phyloP scores from a whole-genome alignment of 2,329 filamentous ascomycete genomes.

The Zymoseptoria brevis region DNA sequence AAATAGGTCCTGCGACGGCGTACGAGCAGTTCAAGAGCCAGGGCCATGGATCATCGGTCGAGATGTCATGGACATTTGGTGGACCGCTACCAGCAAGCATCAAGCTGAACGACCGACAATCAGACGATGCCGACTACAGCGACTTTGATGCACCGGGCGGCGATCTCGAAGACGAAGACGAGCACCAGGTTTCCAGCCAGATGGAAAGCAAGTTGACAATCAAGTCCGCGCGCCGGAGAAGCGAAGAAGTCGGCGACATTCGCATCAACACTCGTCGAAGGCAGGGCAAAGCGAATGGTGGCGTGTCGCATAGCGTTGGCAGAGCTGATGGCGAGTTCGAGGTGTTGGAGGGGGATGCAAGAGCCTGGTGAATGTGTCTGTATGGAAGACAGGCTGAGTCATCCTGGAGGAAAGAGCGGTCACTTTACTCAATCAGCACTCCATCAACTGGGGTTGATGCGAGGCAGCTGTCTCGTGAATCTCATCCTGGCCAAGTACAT shows the following conservation, averaged over 20 bases:
- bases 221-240: slow-evolving; percentile 10
- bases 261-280: slow-evolving; percentile 17
- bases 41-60: slow-evolving; percentile 13
- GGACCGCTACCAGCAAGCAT: slow-evolving; percentile 20
- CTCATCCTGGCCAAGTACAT: neutral
- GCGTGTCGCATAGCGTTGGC: neutral
- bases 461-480: neutral
- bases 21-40: slow-evolving; percentile 13
- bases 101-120: slow-evolving; percentile 23
- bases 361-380: neutral
- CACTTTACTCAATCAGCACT: neutral
- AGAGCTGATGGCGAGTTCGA: neutral
- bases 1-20: slow-evolving; percentile 6
- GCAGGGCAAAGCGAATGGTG: slow-evolving; percentile 1
- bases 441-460: neutral
- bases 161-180: slow-evolving; percentile 11
- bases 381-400: neutral
- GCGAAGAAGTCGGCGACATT: slow-evolving; percentile 11
- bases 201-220: slow-evolving; percentile 22
- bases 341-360: neutral
- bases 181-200: slow-evolving; percentile 16
- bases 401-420: neutral
- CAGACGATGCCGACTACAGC: slow-evolving; percentile 6
- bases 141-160: neutral
- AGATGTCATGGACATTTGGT: slow-evolving; percentile 25